phyloP scores from a whole-genome alignment of 2,329 filamentous ascomycete genomes.

The Phialemonium atrogriseum region DNA sequence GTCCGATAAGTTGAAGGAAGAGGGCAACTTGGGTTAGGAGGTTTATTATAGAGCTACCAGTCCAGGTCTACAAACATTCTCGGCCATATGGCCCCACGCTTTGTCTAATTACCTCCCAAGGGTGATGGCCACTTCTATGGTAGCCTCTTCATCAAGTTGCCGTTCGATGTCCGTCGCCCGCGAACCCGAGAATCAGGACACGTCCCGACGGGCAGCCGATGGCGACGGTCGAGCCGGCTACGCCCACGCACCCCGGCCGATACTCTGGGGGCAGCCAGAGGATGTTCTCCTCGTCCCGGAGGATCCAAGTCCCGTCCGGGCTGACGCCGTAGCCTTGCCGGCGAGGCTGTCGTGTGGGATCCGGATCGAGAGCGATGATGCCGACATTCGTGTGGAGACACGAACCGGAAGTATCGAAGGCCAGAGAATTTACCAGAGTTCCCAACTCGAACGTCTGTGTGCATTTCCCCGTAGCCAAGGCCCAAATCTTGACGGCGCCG shows the following conservation, averaged over 20 bases:
- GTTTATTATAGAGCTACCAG: too few relatives aligned
- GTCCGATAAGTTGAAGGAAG: too few relatives aligned
- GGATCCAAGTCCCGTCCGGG: constrained; percentile 1
- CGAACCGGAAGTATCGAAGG: not conserved
- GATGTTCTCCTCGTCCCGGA: not conserved
- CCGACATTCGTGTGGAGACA: not conserved
- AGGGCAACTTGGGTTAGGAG: too few relatives aligned
- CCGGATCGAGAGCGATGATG: not conserved
- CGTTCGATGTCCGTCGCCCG: too few relatives aligned
- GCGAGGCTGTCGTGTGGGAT: too few relatives aligned
- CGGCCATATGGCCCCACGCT: too few relatives aligned
- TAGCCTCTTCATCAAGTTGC: too few relatives aligned
- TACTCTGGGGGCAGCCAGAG: constrained; percentile 5
- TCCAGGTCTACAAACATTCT: too few relatives aligned
- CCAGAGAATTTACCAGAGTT: not conserved
- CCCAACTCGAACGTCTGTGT: not conserved
- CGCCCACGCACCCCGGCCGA: constrained; percentile 7
- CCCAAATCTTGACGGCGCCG: not conserved
- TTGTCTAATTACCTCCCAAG: too few relatives aligned
- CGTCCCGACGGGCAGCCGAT: constrained; percentile 1
- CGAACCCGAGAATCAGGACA: constrained; percentile 1
- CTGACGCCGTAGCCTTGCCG: not conserved
- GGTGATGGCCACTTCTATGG: too few relatives aligned
- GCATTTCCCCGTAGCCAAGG: not conserved
- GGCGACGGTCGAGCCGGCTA: not conserved